These are phyloP conservation scores for Lachancea lanzarotensis DNA, from an alignment of 805 yeast genomes.

Conservation along the genomic window DNA sequence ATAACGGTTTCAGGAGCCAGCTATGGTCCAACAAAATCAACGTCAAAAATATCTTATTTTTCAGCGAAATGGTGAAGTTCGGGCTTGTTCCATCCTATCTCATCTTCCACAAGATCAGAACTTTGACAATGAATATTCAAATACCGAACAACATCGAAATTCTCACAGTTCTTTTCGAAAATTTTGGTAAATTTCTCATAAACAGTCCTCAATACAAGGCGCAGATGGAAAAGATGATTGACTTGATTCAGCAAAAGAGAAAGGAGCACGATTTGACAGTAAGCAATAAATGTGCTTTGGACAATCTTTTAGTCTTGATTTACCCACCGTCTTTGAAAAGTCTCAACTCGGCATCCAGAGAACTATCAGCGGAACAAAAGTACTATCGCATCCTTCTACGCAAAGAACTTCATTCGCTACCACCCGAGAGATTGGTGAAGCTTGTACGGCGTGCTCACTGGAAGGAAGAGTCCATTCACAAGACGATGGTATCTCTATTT, in stretches of 20 bases:
- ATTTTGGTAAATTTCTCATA: conserved; percentile 60
- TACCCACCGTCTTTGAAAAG: conserved; percentile 47
- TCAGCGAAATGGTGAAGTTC: conserved; percentile 72
- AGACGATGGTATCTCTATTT: conserved; percentile 38
- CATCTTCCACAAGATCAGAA: conserved; percentile 65
- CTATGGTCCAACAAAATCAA: conserved; percentile 47
- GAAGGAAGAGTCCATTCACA: conserved; percentile 33
- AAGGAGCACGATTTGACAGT: conserved; percentile 44
- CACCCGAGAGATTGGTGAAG: conserved; percentile 32
- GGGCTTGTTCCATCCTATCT: conserved; percentile 63
- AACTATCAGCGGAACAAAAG: conserved; percentile 38
- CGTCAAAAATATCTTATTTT: conserved; percentile 53
- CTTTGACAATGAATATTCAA: conserved; percentile 46
- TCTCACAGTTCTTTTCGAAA: conserved; percentile 62
- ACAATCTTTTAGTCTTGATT: conserved; percentile 46
- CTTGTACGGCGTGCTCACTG: conserved; percentile 43
- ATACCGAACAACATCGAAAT: conserved; percentile 60
- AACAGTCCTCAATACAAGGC: conserved; percentile 49
- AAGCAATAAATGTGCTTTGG: conserved; percentile 52
- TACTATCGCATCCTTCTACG: conserved; percentile 48
- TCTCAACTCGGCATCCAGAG: conserved; percentile 22
- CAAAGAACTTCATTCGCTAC: conserved; percentile 40
- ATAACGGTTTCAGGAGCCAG: conserved; percentile 54
- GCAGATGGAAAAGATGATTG: conserved; percentile 59
- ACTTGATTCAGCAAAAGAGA: conserved; percentile 44